Base-by-base conservation (phyloP, 2,329 filamentous ascomycete species). In the Cytospora leucostoma region DNA sequence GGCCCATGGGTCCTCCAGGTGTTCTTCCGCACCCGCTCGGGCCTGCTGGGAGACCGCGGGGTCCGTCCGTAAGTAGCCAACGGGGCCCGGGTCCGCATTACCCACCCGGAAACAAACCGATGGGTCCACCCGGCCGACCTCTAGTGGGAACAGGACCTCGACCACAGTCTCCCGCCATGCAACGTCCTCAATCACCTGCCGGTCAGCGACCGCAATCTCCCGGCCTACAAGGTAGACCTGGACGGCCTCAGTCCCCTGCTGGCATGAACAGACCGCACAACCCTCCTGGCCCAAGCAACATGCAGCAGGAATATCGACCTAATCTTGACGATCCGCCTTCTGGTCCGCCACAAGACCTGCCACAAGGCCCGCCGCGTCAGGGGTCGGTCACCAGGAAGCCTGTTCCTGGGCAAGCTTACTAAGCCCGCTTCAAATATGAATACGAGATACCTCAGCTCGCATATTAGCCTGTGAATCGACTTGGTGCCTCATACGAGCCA, bases 401-500 rank as follows among this genome's bases (percentile, higher is more conserved):
- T 33, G 80, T 87, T 49, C 82, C 83, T 7, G 82, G 82, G 40
- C 82, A 84, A 72, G 82, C 82, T 4, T 80, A 80, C 62, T 83
- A 70, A 67, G 56, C 33, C 6, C 56, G 15, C 44, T 44, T 7
- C 27, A n/a, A 32, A 19, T 21, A 7, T 47, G 57, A 2, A 7
- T 53, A 49, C 27, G 12, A 12, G 3, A 21, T 21, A 47, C 40
- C 7, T 4, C 27, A 11, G 59, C 32, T 17, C 37, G 38, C 13
- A 47, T 32, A 40, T 51, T 27, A 61, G 35, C n/a, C 38, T 40
- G 15, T 38, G 38, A 38, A 12, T 21, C 27, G 54, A 38, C 32
- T 27, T 38, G 21, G 27, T 34, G n/a, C 38, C 19, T 27, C 44
- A 33, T 49, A 52, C 11, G 7, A 57, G 12, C 35, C 37, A 34